These are phyloP conservation scores for Guyanaporus albipodus DNA, from an alignment of 768 basidiomycete genomes.

Conservation along the genomic window DNA sequence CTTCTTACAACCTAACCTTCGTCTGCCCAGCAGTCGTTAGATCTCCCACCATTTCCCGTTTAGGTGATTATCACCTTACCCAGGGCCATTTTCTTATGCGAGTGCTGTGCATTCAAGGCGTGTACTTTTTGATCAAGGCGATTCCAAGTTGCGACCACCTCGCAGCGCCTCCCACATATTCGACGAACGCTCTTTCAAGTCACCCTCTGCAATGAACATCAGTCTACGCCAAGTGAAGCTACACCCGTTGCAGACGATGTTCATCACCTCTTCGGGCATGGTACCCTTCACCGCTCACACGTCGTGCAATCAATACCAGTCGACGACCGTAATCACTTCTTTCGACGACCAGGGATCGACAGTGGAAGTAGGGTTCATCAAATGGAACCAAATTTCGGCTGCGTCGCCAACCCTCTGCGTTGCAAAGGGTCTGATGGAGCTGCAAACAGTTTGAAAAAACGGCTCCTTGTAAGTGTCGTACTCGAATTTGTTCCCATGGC, in stretches of 20 bases:
- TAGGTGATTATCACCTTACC: not conserved
- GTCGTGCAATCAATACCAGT: not conserved
- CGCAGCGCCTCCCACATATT: not conserved
- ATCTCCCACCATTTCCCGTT: no score
- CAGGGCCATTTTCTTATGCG: constrained; percentile 1
- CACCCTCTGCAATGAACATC: constrained; percentile 14
- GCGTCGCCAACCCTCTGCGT: not conserved
- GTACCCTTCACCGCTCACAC: constrained; percentile 13
- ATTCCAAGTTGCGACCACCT: not conserved
- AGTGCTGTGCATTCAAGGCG: not conserved
- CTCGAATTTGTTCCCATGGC: no score
- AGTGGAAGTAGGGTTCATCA: constrained; percentile 13
- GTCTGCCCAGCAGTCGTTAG: no score
- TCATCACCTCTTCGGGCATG: constrained; percentile 14
- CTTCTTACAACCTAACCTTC: no score
- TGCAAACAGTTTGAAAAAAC: not conserved
- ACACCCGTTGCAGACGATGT: constrained; percentile 7
- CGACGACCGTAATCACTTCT: constrained; percentile 12
- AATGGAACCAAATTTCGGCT: constrained; percentile 9
- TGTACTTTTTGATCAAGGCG: not conserved
- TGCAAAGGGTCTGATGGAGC: not conserved
- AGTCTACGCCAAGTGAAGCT: constrained; percentile 15
- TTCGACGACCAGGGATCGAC: constrained; percentile 6
- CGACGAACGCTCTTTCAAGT: not conserved
- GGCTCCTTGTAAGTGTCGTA: constrained; percentile 1